phyloP scores from a whole-genome alignment of 2,329 filamentous ascomycete species.

The Didymella pinodella region DNA sequence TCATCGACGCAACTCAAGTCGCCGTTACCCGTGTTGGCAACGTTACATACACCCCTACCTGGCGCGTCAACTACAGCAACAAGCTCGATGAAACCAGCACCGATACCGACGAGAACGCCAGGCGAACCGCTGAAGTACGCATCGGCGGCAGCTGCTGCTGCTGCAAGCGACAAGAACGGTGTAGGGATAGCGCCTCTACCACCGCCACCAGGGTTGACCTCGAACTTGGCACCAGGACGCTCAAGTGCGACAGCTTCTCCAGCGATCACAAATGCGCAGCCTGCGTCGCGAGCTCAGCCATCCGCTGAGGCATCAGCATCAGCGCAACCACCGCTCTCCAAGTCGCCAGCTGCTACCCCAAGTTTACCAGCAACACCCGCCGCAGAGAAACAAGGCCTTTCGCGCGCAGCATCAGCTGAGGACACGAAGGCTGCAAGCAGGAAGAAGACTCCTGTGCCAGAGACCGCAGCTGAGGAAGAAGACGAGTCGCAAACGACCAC shows the following conservation, averaged over 20 bases:
- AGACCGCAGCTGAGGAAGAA: conserved; percentile 44
- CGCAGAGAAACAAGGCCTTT: conserved; percentile 53
- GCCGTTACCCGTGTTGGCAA: conserved; percentile 89
- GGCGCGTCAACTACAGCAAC: conserved; percentile 67
- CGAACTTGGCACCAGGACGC: conserved; percentile 33
- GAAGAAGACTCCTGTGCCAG: conserved; percentile 43
- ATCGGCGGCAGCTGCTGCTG: conserved; percentile 91
- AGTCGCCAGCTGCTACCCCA: conserved; percentile 56
- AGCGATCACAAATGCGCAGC: conserved; percentile 51
- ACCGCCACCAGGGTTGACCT: conserved; percentile 74
- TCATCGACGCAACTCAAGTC: conserved; percentile 94
- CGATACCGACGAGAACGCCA: conserved; percentile 80
- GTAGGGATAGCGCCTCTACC: conserved; percentile 94
- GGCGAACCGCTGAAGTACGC: conserved; percentile 96
- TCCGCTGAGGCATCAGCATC: conserved; percentile 47
- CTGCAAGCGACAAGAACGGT: conserved; percentile 84
- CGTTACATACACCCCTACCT: conserved; percentile 77
- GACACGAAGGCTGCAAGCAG: conserved; percentile 38
- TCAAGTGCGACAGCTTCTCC: conserved; percentile 66
- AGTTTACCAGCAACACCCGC: conserved; percentile 57
- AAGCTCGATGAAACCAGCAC: conserved; percentile 88
- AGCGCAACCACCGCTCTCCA: conserved; percentile 50
- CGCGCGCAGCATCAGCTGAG: conserved; percentile 43
- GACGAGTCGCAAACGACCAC: conserved; percentile 46
- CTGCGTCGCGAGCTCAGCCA: conserved; percentile 49